Evolutionary conservation across 2,329 filamentous ascomycete species (phyloP), one percentile per base, ranked within the genome.

Genomic region (Hawksworthiomyces lignivorus): DNA sequence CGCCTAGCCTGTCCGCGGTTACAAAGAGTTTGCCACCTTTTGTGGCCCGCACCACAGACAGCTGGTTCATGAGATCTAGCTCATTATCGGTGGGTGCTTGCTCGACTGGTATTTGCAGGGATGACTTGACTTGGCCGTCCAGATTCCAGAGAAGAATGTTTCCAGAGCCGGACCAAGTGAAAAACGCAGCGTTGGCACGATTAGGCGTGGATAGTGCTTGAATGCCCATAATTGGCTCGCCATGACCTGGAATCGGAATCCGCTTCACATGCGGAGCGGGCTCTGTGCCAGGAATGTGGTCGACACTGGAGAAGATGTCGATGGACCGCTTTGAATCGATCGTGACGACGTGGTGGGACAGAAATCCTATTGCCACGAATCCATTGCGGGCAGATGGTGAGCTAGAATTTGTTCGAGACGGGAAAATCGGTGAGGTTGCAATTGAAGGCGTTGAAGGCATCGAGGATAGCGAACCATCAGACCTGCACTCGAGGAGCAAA

Each of bases 81-180:
- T 81, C 73, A 35, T 67, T 62, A 29, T 68, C 68, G 4, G 64
- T 54, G 21, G 65, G 61, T 14, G 61, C 56, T 47, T 83, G 77
- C 45, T 94, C 87, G 5, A 96, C 64, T 5, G 80, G 72, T 11
- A 94, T 72, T 30, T 75, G 67, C 27, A 87, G 66, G 2, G 77
- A 77, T 14, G 72, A 70, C 51, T 76, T 80, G 48, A 82, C 76
- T 39, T 70, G 73, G 18, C 90, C 92, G 36, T 86, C 73, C 12
- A 79, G 59, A 52, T 80, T 76, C 92, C 92, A 98, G 52, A 94
- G 84, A 19, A 86, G 76, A 38, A 97, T 74, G 14, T 75, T 79
- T 5, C 92, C 92, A 39, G 81, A 80, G 18, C 75, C 77, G 2
- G 90, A 89, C 86, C 89, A 98, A 0, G 89, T 96, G 50, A 89